Base-by-base conservation (phyloP, 768 basidiomycete genomes). In the Lanmaoa rubissima region DNA sequence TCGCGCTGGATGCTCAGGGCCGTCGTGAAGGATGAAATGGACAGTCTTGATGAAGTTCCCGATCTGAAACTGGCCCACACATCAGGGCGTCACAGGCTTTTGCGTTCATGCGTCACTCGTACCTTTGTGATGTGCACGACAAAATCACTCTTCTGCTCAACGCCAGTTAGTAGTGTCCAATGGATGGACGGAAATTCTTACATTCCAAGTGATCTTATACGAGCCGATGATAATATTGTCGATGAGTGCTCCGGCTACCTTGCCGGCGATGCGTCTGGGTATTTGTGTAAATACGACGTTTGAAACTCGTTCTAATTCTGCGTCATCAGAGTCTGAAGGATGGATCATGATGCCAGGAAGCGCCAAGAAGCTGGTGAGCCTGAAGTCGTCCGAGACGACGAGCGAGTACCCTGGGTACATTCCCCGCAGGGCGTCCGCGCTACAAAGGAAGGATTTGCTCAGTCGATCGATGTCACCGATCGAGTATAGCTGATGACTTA, bases 321-420 rank as follows among this genome's bases (percentile, higher is more conserved):
- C 74, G 44, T 83, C 67, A 4, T 80, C 80, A 4, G 77, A 65
- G n/a, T 80, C 72, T 16, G 79, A 71, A 4, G 84, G 78, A 36
- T 76, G 68, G 3, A 76, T 66, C n/a, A 65, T 51, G 19, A 78
- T 77, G 16, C 69, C 80, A 41, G 88, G 87, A 59, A 81, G 82
- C 19, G 65, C 65, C 9, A 87, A 67, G 45, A 87, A 59, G 55
- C 79, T 73, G 57, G 79, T 70, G 58, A 85, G 65, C 31, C 73
- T 65, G 49, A 58, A 69, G 54, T 84, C 82, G 8, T 70, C 64
- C 4, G 86, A 81, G 57, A 80, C 69, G 9, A 88, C 78, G 28
- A 89, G 62, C 28, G 85, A 83, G 62, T 87, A 77, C 11, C 80
- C 78, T 7, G 88, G 86, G 65, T 89, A 84, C 16, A 86, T 54